Evolutionary conservation across 1,139 yeast species (phyloP).

Genomic region (Zygoascus hellenicus): DNA sequence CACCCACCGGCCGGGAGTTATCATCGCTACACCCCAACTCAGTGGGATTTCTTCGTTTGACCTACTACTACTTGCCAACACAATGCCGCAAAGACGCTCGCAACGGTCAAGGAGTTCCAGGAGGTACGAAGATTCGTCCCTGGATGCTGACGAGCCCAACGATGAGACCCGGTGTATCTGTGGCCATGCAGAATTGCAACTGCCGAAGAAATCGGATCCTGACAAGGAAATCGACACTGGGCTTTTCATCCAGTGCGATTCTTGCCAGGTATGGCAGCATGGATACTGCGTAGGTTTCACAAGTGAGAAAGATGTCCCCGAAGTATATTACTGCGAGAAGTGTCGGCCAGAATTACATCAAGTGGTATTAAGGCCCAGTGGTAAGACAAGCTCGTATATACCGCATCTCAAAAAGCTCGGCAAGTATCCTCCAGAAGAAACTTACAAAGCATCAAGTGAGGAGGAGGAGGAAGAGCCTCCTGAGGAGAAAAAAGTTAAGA

Average conservation of each 20-base stretch:
- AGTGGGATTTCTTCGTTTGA: background rate
- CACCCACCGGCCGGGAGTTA: background rate
- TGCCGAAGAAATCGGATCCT: slow-evolving; percentile 39
- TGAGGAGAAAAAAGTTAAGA: slow-evolving; percentile 11
- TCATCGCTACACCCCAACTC: background rate
- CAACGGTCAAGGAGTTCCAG: slow-evolving; percentile 15
- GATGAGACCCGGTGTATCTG: slow-evolving; percentile 90
- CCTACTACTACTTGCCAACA: background rate
- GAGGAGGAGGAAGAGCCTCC: slow-evolving; percentile 20
- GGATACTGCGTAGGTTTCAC: slow-evolving; percentile 88
- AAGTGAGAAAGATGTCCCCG: slow-evolving; percentile 73
- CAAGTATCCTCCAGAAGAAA: slow-evolving; percentile 5
- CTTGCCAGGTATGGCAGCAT: slow-evolving; percentile 95
- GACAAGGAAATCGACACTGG: slow-evolving; percentile 64
- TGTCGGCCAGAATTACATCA: slow-evolving; percentile 82
- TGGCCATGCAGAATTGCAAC: slow-evolving; percentile 63
- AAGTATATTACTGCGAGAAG: slow-evolving; percentile 86
- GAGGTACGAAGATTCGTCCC: slow-evolving; percentile 15
- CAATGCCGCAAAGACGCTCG: slow-evolving; percentile 14
- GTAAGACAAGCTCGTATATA: slow-evolving; percentile 39
- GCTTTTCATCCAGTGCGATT: slow-evolving; percentile 81
- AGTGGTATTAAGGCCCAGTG: slow-evolving; percentile 45
- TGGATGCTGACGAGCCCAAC: slow-evolving; percentile 42
- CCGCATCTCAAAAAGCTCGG: slow-evolving; percentile 32
- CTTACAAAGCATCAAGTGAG: slow-evolving; percentile 8